A percentile compares a stretch with the other conserved stretches of the same genome.
These are phyloP conservation scores for Skeletonema potamos DNA, from an alignment of 108 stramenopile species.

Conservation along the genomic window DNA sequence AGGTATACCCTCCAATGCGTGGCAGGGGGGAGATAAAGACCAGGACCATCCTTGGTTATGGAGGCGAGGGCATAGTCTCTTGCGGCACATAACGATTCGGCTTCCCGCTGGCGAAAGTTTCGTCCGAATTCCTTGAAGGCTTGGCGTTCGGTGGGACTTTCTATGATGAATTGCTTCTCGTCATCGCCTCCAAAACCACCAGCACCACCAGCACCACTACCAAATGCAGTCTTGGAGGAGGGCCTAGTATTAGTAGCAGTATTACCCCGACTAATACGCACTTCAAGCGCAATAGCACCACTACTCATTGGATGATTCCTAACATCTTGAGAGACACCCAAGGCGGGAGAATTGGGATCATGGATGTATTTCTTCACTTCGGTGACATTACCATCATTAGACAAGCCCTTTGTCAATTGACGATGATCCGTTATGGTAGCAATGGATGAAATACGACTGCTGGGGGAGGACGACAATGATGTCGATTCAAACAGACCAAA, in stretches of 20 bases:
- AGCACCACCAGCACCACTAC: too few species aligned
- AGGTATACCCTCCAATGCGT: slow-evolving; percentile 82
- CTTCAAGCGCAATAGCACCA: background rate
- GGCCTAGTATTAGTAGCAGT: background rate
- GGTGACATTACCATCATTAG: background rate
- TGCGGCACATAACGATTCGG: slow-evolving; percentile 55
- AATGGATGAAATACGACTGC: background rate
- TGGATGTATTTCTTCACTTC: background rate
- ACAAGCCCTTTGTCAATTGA: background rate
- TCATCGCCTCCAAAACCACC: background rate
- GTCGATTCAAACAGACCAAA: background rate
- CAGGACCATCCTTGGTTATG: slow-evolving; percentile 34
- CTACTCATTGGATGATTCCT: background rate
- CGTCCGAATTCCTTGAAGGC: slow-evolving; percentile 74
- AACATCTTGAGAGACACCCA: background rate
- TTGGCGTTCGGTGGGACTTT: slow-evolving; percentile 18
- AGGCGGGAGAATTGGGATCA: background rate
- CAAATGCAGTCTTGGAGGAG: background rate
- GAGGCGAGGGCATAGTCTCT: slow-evolving; percentile 55
- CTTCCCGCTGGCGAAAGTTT: slow-evolving; percentile 57
- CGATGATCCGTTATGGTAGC: background rate
- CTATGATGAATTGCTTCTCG: slow-evolving; percentile 19
- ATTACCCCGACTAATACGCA: background rate
- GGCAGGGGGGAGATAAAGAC: slow-evolving; percentile 49
- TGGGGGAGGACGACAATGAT: background rate